Evolutionary conservation across 2,329 filamentous ascomycete species (phyloP).

Genomic region (Cladosporium colombiae): DNA sequence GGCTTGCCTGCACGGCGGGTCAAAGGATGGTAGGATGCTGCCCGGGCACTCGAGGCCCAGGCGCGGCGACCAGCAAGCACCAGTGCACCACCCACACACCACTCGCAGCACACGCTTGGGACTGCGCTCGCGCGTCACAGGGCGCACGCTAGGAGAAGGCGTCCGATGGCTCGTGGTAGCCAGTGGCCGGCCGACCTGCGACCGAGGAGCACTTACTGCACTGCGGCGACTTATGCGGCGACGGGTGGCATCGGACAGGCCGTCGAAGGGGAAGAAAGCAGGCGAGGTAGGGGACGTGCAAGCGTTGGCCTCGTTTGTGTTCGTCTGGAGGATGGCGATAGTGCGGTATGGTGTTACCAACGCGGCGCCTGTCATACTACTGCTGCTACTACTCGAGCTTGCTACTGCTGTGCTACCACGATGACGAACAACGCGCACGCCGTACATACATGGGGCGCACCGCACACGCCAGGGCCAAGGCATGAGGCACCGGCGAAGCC

Average conservation of each 20-base stretch:
- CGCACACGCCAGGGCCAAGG: conserved; percentile 4
- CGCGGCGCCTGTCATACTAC: background rate
- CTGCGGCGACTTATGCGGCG: conserved; percentile 3
- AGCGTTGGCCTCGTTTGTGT: background rate
- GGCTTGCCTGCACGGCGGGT: background rate
- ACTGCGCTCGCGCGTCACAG: conserved; percentile 7
- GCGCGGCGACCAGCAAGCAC: background rate
- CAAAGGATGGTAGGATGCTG: conserved; percentile 11
- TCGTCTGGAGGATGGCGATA: background rate
- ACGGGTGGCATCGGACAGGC: background rate
- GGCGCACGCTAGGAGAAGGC: conserved; percentile 16
- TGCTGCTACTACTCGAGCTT: background rate
- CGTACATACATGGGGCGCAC: background rate
- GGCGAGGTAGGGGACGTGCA: background rate
- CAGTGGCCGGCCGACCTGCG: conserved; percentile 5
- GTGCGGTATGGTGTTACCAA: background rate
- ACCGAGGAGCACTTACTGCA: background rate
- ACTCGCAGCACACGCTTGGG: background rate
- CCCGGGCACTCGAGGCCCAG: conserved; percentile 17
- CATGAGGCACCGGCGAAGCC: background rate
- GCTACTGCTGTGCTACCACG: background rate
- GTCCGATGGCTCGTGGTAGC: background rate
- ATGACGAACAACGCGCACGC: background rate
- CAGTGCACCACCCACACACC: background rate
- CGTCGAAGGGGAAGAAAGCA: background rate